Base-by-base conservation (phyloP, 2,329 filamentous ascomycete species). In the Zasmidium angulare region DNA sequence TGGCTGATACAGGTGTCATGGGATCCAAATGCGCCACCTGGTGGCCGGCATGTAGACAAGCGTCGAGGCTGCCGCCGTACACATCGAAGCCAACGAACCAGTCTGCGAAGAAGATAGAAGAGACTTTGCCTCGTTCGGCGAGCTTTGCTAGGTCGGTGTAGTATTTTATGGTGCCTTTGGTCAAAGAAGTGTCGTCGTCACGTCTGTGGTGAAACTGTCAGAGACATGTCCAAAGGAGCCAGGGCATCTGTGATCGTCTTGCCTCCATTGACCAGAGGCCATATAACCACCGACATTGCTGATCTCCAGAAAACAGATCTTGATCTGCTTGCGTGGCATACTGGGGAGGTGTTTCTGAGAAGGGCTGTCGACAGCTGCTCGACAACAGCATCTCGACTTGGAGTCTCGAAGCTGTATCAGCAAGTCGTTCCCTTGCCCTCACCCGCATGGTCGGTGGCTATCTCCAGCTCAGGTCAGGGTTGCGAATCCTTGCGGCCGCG, bases 21-120 rank as follows among this genome's bases (percentile, higher is more conserved):
- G 86, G 86, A 66, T 89, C 86, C 83, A 84, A 87, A 65, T 87
- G 85, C 0, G 85, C 84, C 0, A 83, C 85, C 22, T 83, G 75
- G 29, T 52, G 31, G 4, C 55, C 55, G 1, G 49, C 49, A 1
- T 83, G 77, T 60, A 87, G 86, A 64, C 82, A 47, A 9, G 58
- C 53, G 26, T 67, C 60, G 1, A 63, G 43, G 14, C 47, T 63
- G 24, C 53, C 79, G 59, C 85, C 79, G 56, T 87, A 87, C 0
- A 83, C 86, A 64, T 88, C 84, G 57, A 87, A 83, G 0, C 83
- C 84, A 1, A 84, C 85, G 53, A 86, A 86, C 0, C 84, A 87
- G 65, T 89, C 86, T 0, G 86, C 86, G 2, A 89, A 77, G 68
- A 88, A 88, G 3, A 89, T 71, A 0, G 84, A 84, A 59, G 86